Base-by-base conservation (phyloP, 495 filamentous ascomycete species). In the Hyaloscypha finlandica region DNA sequence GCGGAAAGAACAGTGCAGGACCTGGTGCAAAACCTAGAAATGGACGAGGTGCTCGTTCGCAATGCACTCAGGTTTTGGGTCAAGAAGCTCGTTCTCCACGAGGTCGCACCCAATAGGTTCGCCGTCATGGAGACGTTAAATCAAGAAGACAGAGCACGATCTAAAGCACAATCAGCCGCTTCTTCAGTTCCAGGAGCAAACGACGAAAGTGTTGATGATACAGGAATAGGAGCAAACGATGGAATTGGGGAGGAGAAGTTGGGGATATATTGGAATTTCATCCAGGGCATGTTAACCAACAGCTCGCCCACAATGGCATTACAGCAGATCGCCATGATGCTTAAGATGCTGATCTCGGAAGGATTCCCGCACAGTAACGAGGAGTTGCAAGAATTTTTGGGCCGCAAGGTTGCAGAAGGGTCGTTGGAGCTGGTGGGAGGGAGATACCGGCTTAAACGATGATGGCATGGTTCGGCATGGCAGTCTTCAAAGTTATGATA, bases 201-300 rank as follows among this genome's bases (percentile, higher is more conserved):
- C 2, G 85, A 81, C 2, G 84, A 86, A 59, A 82, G 81, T 20
- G 79, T 84, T 0, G 81, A 81, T 8, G 81, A 78, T 6, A 79
- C 78, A 3, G 79, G 79, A 25, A 78, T 80, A 22, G 80, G 81
- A 8, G 76, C 82, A 48, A 81, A 80, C 45, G 78, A 83, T 33
- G 77, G 79, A 39, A 80, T 83, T 48, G 85, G 87, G 16, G 84
- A 83, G 74, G 92, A 96, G 80, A 94, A 93, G 73, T 89, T 89
- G 58, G 84, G 86, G 61, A 82, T 97, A 45, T 96, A 97, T 79
- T 91, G 89, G 88, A 88, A 92, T 74, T 97, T 95, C 74, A 92
- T 99, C 66, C 81, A 91, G 59, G 92, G 91, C 55, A 97, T 99
- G 94, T 79, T 99, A 78, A 98, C 91, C 66, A 97, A 98, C 75